A percentile compares a stretch with the other conserved stretches of the same genome.
Conservation (phyloP, 106 monocot genomes). For the Allium fistulosum region DNA sequence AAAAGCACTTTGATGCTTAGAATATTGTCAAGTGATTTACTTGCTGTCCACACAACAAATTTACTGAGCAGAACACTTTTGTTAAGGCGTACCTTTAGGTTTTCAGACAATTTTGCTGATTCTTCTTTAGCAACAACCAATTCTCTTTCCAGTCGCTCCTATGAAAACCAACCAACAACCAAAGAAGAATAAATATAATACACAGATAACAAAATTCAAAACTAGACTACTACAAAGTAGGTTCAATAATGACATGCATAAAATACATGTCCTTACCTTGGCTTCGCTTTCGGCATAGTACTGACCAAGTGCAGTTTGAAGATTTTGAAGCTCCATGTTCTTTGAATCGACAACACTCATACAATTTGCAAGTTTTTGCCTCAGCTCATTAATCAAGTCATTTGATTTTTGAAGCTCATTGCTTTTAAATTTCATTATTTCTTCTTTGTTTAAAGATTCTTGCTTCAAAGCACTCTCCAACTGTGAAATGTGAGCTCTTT, state of each 20-base stretch:
- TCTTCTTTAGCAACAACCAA: conserved; percentile 58
- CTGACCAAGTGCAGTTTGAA: conserved; percentile 93
- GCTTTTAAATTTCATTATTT: conserved; percentile 30
- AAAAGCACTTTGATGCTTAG: too few relatives aligned
- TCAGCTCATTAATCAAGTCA: conserved; percentile 50
- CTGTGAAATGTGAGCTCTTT: conserved; percentile 59
- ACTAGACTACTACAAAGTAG: not conserved
- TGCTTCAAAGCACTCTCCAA: conserved; percentile 70
- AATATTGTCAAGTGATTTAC: too few relatives aligned
- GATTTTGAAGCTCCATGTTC: conserved; percentile 81
- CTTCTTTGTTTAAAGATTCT: conserved; percentile 48
- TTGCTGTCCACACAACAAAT: too few relatives aligned
- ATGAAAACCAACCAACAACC: not conserved
- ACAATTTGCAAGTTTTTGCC: conserved; percentile 45
- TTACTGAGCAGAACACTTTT: too few relatives aligned
- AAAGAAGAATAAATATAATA: not conserved
- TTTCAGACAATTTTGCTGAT: conserved; percentile 51
- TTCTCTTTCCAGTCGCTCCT: conserved; percentile 84
- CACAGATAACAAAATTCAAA: not conserved
- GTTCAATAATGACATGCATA: not conserved
- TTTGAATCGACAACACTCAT: conserved; percentile 56
- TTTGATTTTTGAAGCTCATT: conserved; percentile 59
- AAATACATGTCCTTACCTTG: conserved; percentile 37
- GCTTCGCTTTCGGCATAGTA: conserved; percentile 99
- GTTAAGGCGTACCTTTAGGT: conserved; percentile 46